These are phyloP conservation scores for Mucuna pruriens DNA, from an alignment of 306 rosid genomes.

Conservation along the genomic window DNA sequence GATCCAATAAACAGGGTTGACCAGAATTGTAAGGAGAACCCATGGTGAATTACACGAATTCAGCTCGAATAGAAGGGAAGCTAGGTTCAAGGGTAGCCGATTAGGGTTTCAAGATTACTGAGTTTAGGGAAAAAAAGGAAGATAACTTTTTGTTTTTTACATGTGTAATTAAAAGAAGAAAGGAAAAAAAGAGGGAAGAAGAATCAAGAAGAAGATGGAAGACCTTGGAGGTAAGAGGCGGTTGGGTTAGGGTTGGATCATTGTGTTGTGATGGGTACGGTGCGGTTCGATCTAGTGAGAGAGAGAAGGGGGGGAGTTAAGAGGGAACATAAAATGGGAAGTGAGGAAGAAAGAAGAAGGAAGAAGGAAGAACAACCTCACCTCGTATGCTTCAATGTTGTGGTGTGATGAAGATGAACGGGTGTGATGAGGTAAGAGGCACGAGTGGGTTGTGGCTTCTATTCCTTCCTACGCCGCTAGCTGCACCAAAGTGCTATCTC, in stretches of 20 bases:
- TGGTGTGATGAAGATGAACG: conserved; percentile 31
- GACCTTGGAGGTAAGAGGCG: conserved; percentile 21
- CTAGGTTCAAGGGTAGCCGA: background rate
- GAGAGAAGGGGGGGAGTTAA: background rate
- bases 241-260: conserved; percentile 20
- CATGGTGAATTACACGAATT: conserved; percentile 31
- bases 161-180: no score
- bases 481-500: background rate
- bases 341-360: conserved; percentile 3
- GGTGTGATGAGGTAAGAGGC: conserved; percentile 25
- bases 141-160: background rate
- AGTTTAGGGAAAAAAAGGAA: background rate
- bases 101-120: conserved; percentile 30
- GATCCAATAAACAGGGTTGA: conserved; percentile 41
- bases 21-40: conserved; percentile 11
- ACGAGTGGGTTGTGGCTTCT: background rate
- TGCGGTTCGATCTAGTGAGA: conserved; percentile 23
- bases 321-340: background rate
- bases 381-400: background rate
- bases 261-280: background rate
- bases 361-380: background rate
- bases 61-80: conserved; percentile 28
- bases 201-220: conserved; percentile 8
- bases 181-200: background rate
- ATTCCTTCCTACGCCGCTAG: background rate